Conservation (phyloP, 352 stramenopile genomes). For the Phytophthora colocasiae region DNA sequence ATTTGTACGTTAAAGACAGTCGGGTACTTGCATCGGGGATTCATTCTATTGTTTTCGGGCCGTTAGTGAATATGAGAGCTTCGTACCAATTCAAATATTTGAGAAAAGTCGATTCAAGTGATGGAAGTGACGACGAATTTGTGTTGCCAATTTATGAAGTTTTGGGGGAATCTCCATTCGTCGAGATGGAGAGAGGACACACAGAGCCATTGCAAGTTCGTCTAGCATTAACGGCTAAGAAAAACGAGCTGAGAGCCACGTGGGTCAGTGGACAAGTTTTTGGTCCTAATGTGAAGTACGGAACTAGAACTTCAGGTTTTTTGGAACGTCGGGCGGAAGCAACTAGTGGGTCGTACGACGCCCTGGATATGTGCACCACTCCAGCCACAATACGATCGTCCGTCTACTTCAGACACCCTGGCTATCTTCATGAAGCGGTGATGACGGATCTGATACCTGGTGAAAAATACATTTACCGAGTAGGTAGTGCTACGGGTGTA, state of each 20-base stretch:
- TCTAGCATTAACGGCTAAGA: slow-evolving; percentile 35
- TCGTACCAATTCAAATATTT: slow-evolving; percentile 39
- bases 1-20: slow-evolving; percentile 29
- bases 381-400: slow-evolving; percentile 27
- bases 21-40: slow-evolving; percentile 1
- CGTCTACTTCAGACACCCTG: slow-evolving; percentile 35
- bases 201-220: slow-evolving; percentile 48
- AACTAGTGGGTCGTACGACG: slow-evolving; percentile 28
- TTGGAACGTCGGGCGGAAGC: slow-evolving; percentile 19
- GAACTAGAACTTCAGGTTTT: slow-evolving; percentile 13
- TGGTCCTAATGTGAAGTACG: slow-evolving; percentile 41
- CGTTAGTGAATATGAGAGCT: slow-evolving; percentile 33
- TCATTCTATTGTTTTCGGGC: slow-evolving; percentile 24
- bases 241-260: slow-evolving; percentile 48
- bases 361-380: slow-evolving; percentile 36
- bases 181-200: slow-evolving; percentile 41
- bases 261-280: slow-evolving; percentile 51
- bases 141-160: slow-evolving; percentile 14
- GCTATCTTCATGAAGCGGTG: slow-evolving; percentile 42
- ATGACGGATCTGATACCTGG: slow-evolving; percentile 35
- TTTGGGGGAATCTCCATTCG: slow-evolving; percentile 39
- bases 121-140: slow-evolving; percentile 2
- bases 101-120: slow-evolving; percentile 18
- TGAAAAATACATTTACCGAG: slow-evolving; percentile 38
- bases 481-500: slow-evolving; percentile 33